phyloP scores from a whole-genome alignment of 2,329 filamentous ascomycete genomes.

The Nannizziopsis arthrosporioides region DNA sequence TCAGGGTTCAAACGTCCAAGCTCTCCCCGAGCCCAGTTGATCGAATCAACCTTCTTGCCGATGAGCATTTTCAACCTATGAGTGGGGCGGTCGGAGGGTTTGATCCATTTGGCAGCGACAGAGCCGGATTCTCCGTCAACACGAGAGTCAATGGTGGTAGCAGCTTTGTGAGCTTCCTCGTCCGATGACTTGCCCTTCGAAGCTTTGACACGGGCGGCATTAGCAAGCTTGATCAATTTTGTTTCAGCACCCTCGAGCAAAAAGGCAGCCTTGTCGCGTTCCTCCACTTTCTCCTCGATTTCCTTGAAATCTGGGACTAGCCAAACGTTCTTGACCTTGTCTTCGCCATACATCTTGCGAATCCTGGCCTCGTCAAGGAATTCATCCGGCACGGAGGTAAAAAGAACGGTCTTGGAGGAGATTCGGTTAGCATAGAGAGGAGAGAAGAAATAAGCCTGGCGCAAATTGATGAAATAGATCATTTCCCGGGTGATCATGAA shows the following conservation, averaged over 20 bases:
- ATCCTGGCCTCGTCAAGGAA: constrained; percentile 70
- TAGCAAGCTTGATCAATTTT: constrained; percentile 68
- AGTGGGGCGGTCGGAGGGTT: constrained; percentile 60
- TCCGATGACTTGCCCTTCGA: constrained; percentile 46
- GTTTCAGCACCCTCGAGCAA: constrained; percentile 80
- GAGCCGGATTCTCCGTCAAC: constrained; percentile 54
- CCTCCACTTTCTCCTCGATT: constrained; percentile 66
- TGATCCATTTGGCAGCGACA: constrained; percentile 37
- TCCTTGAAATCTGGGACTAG: constrained; percentile 65
- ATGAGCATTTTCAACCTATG: constrained; percentile 61
- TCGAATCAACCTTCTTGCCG: constrained; percentile 86
- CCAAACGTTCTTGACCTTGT: constrained; percentile 74
- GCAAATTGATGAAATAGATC: constrained; percentile 84
- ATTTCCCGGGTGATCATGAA: constrained; percentile 78
- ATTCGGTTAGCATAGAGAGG: constrained; percentile 74
- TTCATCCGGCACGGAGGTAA: constrained; percentile 67
- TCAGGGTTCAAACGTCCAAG: constrained; percentile 63
- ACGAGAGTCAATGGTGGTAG: constrained; percentile 35
- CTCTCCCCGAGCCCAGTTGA: constrained; percentile 74
- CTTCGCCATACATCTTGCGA: constrained; percentile 64
- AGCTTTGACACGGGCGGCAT: constrained; percentile 57
- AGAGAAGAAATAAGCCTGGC: constrained; percentile 82
- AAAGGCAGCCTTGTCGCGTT: constrained; percentile 68
- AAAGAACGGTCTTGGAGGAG: constrained; percentile 80
- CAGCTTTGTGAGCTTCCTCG: constrained; percentile 21